Conservation (phyloP, 805 yeast species). For the Wickerhamiella allomyrinae region DNA sequence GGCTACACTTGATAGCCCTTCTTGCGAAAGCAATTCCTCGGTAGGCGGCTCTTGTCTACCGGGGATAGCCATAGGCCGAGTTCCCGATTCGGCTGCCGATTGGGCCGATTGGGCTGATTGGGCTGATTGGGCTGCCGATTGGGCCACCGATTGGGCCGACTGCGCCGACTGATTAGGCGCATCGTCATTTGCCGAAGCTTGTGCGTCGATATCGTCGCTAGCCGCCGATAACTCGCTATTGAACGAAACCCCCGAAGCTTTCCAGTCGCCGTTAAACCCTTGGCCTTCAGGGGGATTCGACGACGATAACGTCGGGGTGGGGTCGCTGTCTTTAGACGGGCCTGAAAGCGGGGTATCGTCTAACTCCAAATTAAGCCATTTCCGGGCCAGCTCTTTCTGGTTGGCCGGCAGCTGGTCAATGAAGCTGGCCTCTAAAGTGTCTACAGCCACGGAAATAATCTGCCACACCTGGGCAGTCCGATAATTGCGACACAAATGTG, state of each 20-base stretch:
- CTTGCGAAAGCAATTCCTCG: background rate
- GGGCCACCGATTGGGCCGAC: no score
- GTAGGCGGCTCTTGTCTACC: background rate
- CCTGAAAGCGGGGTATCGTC: slow-evolving; percentile 3
- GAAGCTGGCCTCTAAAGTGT: slow-evolving; percentile 8
- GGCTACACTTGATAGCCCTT: background rate
- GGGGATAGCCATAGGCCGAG: background rate
- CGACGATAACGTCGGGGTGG: background rate
- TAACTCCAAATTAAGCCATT: slow-evolving; percentile 10
- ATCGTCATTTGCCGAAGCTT: background rate
- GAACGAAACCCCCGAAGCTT: slow-evolving; percentile 6
- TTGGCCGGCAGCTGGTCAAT: slow-evolving; percentile 4
- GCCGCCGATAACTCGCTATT: slow-evolving; percentile 1
- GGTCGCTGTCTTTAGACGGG: background rate
- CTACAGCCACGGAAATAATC: slow-evolving; percentile 12
- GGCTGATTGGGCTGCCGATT: background rate
- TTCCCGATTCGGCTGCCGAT: background rate
- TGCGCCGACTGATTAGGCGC: no score
- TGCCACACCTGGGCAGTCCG: slow-evolving; percentile 14
- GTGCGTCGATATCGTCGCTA: background rate
- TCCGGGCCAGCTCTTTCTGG: slow-evolving; percentile 5
- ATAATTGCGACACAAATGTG: slow-evolving; percentile 4
- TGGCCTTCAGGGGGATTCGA: background rate
- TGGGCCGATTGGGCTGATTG: background rate
- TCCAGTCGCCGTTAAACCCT: slow-evolving; percentile 5